phyloP scores from a whole-genome alignment of 176 grass and related monocot genomes.

The Hordeum marinum region DNA sequence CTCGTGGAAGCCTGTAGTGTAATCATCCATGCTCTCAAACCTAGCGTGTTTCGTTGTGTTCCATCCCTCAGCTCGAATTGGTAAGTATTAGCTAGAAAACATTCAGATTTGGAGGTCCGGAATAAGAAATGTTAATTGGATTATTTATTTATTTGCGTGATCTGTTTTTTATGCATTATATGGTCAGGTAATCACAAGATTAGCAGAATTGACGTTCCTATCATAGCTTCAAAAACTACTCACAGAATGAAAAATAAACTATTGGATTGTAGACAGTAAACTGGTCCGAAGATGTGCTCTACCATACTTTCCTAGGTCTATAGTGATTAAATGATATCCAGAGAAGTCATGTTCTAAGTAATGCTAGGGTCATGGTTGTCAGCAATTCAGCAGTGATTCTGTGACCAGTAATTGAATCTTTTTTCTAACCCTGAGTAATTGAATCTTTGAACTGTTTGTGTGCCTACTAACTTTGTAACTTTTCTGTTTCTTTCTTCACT shows the following conservation, averaged over 20 bases:
- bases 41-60: neutral
- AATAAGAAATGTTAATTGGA: neutral
- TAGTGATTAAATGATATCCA: neutral
- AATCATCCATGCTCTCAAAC: neutral
- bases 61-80: neutral
- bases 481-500: constrained; percentile 13
- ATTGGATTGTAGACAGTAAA: neutral
- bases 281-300: neutral
- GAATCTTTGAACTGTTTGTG: neutral
- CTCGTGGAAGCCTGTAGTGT: neutral
- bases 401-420: neutral
- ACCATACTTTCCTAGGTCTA: neutral
- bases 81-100: neutral
- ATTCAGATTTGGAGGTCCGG: neutral
- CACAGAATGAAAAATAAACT: neutral
- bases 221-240: neutral
- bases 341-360: neutral
- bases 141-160: neutral
- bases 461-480: neutral
- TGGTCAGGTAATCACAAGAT: neutral
- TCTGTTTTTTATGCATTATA: neutral
- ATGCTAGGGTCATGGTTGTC: neutral
- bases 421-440: too few species aligned
- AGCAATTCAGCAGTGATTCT: neutral
- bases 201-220: neutral